Conservation (phyloP, 495 filamentous ascomycete genomes). For the Hyphodiscus hymeniophilus region DNA sequence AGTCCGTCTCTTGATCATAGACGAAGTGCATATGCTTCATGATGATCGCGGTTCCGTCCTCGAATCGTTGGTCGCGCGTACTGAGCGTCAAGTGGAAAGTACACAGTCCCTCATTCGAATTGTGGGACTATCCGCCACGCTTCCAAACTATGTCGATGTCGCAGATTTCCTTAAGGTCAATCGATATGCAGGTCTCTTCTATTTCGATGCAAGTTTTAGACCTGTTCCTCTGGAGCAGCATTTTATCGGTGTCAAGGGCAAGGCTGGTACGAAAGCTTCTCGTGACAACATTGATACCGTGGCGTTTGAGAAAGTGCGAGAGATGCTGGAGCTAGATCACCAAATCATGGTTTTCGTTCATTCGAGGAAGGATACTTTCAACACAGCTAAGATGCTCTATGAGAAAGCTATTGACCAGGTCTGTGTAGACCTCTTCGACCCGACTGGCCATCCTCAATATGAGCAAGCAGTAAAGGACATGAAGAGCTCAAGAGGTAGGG, state of each 20-base stretch:
- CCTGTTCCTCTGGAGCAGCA: constrained; percentile 96
- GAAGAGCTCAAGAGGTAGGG: constrained; percentile 70
- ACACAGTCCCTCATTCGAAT: constrained; percentile 96
- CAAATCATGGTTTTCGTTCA: constrained; percentile 99
- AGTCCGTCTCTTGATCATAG: constrained; percentile 91
- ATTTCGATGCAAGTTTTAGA: constrained; percentile 92
- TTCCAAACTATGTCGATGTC: constrained; percentile 95
- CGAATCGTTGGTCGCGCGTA: constrained; percentile 89
- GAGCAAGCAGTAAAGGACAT: constrained; percentile 70
- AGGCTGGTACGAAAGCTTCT: constrained; percentile 65
- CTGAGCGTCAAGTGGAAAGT: constrained; percentile 93
- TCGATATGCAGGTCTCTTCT: constrained; percentile 86
- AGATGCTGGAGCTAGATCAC: constrained; percentile 80
- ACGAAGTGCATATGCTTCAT: constrained; percentile 99
- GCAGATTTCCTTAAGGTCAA: constrained; percentile 96
- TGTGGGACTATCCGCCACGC: constrained; percentile 86
- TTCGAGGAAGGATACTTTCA: constrained; percentile 86
- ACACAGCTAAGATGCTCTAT: constrained; percentile 75
- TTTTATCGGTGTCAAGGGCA: constrained; percentile 94
- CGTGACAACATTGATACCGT: constrained; percentile 81
- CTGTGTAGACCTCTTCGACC: constrained; percentile 74
- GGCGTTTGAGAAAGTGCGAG: constrained; percentile 88
- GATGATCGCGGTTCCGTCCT: constrained; percentile 94
- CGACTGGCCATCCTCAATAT: constrained; percentile 58
- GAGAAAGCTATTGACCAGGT: constrained; percentile 78